phyloP scores from a whole-genome alignment of 805 yeast genomes.

The Sporopachydermia quercuum region DNA sequence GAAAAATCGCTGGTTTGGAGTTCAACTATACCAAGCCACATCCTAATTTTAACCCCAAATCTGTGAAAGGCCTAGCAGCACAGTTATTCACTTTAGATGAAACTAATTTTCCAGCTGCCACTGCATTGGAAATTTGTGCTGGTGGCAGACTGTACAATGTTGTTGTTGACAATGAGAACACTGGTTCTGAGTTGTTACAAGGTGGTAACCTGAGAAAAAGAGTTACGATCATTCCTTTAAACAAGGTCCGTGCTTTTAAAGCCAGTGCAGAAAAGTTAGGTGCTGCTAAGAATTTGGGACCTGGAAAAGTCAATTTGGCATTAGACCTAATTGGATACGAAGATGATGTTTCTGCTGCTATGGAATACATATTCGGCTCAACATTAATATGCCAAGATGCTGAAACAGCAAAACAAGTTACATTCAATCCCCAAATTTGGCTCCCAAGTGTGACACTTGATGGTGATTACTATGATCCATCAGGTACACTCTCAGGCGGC shows the following conservation, averaged over 20 bases:
- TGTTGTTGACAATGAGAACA: constrained; percentile 75
- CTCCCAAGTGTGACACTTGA: constrained; percentile 77
- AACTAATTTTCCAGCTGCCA: constrained; percentile 41
- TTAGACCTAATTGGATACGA: constrained; percentile 66
- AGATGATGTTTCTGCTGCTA: constrained; percentile 55
- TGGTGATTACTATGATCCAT: constrained; percentile 93
- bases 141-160: constrained; percentile 85
- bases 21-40: constrained; percentile 57
- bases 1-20: constrained; percentile 60
- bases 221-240: constrained; percentile 84
- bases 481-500: constrained; percentile 95
- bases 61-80: constrained; percentile 83
- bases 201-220: constrained; percentile 65
- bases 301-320: constrained; percentile 83
- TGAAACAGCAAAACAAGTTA: constrained; percentile 75
- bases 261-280: constrained; percentile 36
- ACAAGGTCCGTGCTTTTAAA: constrained; percentile 55
- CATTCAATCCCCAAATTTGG: constrained; percentile 69
- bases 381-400: constrained; percentile 84
- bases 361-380: constrained; percentile 83
- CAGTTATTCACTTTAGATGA: constrained; percentile 58
- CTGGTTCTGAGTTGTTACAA: constrained; percentile 74
- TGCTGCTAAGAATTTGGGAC: constrained; percentile 63
- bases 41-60: constrained; percentile 38
- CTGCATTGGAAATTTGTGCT: constrained; percentile 87